phyloP scores from a whole-genome alignment of 192 early-diverging fungal genomes.

The Coemansia sp. region DNA sequence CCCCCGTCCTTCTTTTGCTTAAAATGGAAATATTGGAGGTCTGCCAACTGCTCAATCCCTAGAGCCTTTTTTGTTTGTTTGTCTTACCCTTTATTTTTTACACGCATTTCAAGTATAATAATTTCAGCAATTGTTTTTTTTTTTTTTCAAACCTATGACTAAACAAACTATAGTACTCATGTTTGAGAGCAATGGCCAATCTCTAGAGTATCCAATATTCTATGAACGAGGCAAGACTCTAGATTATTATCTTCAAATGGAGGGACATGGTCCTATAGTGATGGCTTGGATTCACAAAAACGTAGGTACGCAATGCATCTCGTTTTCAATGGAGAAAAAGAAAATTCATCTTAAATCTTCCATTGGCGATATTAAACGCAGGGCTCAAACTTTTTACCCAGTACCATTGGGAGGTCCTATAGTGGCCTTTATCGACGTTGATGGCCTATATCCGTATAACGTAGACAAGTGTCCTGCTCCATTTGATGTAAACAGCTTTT shows the following conservation, averaged over 20 bases:
- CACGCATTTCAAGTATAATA: neutral
- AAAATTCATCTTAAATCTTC: neutral
- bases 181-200: neutral
- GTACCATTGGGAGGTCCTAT: neutral
- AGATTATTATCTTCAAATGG: neutral
- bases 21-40: neutral
- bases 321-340: neutral
- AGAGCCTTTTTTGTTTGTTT: neutral
- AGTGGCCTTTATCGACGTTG: neutral
- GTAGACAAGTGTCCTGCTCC: neutral
- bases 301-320: neutral
- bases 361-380: neutral
- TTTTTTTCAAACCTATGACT: neutral
- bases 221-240: neutral
- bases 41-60: neutral
- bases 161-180: neutral
- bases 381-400: neutral
- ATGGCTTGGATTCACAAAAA: conserved; percentile 3
- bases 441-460: neutral
- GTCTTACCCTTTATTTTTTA: neutral
- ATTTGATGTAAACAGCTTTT: neutral
- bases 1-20: neutral
- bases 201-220: neutral
- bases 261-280: neutral
- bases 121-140: neutral